These are phyloP conservation scores for Papiliotrema flavescens DNA, from an alignment of 1,284 basidiomycete genomes.

Conservation along the genomic window DNA sequence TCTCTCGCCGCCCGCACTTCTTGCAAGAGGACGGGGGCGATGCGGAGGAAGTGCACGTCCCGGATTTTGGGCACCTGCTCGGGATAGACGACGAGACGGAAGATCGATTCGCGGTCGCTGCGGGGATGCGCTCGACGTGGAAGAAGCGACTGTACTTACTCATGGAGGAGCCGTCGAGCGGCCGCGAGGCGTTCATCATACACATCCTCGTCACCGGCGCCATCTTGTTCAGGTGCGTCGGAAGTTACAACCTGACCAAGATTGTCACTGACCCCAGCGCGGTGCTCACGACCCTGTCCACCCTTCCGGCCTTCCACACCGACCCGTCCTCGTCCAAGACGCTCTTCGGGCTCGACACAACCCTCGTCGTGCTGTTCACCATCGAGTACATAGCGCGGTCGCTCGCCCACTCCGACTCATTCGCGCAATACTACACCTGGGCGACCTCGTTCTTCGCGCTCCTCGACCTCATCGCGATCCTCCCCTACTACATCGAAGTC, in stretches of 20 bases:
- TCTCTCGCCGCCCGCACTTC: constrained; percentile 4
- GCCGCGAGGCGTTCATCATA: constrained; percentile 46
- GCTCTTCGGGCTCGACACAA: constrained; percentile 71
- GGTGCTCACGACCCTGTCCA: constrained; percentile 76
- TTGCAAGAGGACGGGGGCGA: constrained; percentile 4
- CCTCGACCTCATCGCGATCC: constrained; percentile 74
- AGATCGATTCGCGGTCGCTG: constrained; percentile 45
- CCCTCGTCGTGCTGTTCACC: constrained; percentile 78
- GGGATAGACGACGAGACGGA: constrained; percentile 39
- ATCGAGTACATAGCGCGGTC: constrained; percentile 56
- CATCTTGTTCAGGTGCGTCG: constrained; percentile 47
- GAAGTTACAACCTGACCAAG: not conserved
- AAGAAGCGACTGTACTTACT: constrained; percentile 47
- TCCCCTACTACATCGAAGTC: constrained; percentile 83
- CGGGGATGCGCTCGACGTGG: constrained; percentile 39
- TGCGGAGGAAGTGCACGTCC: constrained; percentile 42
- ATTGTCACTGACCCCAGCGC: constrained; percentile 56
- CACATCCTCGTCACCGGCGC: constrained; percentile 45
- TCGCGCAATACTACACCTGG: constrained; percentile 47
- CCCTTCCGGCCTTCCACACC: constrained; percentile 71
- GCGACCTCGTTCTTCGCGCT: constrained; percentile 69
- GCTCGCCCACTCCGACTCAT: constrained; percentile 49
- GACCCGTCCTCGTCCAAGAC: constrained; percentile 59
- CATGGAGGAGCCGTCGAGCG: constrained; percentile 47
- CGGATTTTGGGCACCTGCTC: constrained; percentile 45